phyloP scores from a whole-genome alignment of 108 stramenopile genomes.

The Skeletonema menzelii region DNA sequence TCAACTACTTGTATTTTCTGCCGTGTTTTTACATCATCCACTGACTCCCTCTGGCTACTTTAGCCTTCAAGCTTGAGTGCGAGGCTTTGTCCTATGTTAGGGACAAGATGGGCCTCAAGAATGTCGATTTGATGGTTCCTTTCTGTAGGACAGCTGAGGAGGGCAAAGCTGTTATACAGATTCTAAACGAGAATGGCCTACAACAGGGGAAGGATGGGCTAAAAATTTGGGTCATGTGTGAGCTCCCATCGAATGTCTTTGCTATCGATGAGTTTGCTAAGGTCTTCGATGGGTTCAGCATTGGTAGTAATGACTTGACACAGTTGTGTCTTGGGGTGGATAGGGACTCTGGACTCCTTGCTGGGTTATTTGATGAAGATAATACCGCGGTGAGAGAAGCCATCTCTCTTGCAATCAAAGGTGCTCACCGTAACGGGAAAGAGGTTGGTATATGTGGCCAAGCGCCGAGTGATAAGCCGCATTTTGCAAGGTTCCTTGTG shows the following conservation, averaged over 20 bases:
- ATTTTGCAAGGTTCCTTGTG: slow-evolving; percentile 41
- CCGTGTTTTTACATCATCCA: too few relatives aligned
- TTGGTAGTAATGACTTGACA: slow-evolving; percentile 51
- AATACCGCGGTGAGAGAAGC: slow-evolving; percentile 35
- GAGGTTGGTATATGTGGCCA: slow-evolving; percentile 47
- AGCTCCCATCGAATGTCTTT: slow-evolving; percentile 53
- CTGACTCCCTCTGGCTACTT: background rate
- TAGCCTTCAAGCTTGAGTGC: slow-evolving; percentile 45
- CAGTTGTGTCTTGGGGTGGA: slow-evolving; percentile 46
- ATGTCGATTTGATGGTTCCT: slow-evolving; percentile 50
- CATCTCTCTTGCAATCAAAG: slow-evolving; percentile 29
- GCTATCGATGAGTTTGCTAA: slow-evolving; percentile 43
- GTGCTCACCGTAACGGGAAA: slow-evolving; percentile 37
- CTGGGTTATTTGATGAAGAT: slow-evolving; percentile 44
- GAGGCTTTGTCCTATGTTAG: slow-evolving; percentile 40
- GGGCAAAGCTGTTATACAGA: slow-evolving; percentile 37
- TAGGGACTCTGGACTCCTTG: slow-evolving; percentile 38
- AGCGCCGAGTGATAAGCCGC: slow-evolving; percentile 44
- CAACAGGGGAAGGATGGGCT: slow-evolving; percentile 38
- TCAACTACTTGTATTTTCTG: too few relatives aligned
- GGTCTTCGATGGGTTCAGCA: slow-evolving; percentile 49
- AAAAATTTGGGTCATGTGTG: slow-evolving; percentile 52
- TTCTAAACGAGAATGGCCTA: slow-evolving; percentile 39
- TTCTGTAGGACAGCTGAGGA: slow-evolving; percentile 48
- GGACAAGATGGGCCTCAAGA: slow-evolving; percentile 50